phyloP scores from a whole-genome alignment of 768 basidiomycete species.

The Lepiota venenata region DNA sequence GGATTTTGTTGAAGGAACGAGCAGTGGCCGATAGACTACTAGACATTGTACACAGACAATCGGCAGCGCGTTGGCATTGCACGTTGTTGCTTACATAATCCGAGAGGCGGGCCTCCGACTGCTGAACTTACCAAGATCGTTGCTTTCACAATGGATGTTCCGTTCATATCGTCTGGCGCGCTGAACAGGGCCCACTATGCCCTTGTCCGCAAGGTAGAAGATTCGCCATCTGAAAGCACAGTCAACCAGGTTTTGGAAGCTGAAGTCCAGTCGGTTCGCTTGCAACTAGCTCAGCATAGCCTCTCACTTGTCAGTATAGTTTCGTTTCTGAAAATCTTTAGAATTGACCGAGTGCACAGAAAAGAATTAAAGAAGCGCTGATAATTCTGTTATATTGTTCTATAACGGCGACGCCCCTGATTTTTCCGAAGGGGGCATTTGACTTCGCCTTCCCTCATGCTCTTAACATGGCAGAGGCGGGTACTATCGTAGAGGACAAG shows the following conservation, averaged over 20 bases:
- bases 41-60: constrained; percentile 12
- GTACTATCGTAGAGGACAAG: constrained; percentile 56
- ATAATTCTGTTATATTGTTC: constrained; percentile 70
- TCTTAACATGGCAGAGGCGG: constrained; percentile 72
- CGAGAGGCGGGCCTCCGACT: not conserved
- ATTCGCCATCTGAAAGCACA: constrained; percentile 47
- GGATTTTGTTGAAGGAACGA: constrained; percentile 78
- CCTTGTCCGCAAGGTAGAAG: constrained; percentile 72
- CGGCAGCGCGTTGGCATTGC: not conserved
- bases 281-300: constrained; percentile 44
- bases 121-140: not conserved
- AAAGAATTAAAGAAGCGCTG: constrained; percentile 61
- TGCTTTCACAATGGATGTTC: constrained; percentile 55
- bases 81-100: constrained; percentile 1
- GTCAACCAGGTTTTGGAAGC: constrained; percentile 58
- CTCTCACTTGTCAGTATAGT: constrained; percentile 50
- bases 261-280: constrained; percentile 58
- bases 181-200: constrained; percentile 72
- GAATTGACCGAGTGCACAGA: constrained; percentile 37
- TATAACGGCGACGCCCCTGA: constrained; percentile 42
- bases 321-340: constrained; percentile 7
- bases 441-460: constrained; percentile 77
- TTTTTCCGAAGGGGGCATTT: constrained; percentile 41
- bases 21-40: constrained; percentile 36
- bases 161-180: constrained; percentile 77